Evolutionary conservation across 495 filamentous ascomycete species (phyloP), one percentile per base, ranked within the genome.

Genomic region (Penicillium ochrochloron): DNA sequence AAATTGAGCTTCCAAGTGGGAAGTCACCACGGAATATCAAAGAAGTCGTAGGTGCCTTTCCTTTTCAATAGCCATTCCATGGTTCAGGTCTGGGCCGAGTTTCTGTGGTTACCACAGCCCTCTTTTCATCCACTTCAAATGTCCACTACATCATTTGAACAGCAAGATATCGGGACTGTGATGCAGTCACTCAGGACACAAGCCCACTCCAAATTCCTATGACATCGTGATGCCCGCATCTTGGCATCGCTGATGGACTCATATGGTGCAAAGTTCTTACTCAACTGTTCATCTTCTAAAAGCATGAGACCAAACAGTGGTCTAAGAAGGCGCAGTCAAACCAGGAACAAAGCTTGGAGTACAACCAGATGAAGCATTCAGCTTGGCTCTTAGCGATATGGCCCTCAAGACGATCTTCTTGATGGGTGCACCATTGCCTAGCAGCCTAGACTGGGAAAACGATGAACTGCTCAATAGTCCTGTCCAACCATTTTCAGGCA

Each of bases 341-440:
- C 56, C 19, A 41, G 52, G 23, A 23, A 17, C 29, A 21, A 11
- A 41, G 35, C 27, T 54, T 53, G 27, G 11, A 8, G 7, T 27
- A 17, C 48, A 31, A 25, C 3, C 17, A 37, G 7, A 60, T 52
- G 31, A 51, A 15, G n/a, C 14, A 15, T 21, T 23, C 46, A 44
- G 56, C 56, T 59, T 9, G 34, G 8, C 15, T 10, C 11, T 8
- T 10, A 53, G 52, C 34, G 51, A 19, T 11, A 87, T 86, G 85
- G 66, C 80, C 58, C 61, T 51, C 62, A 83, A 80, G 63, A 66
- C 82, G 44, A 75, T 89, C 53, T 85, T 92, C 57, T 78, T 90
- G 42, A 74, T 85, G 62, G 90, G 90, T 8, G 87, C 89, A 19
- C 90, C 90, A 29, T 79, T 85, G 27, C 66, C 69, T 21, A 67